Evolutionary conservation across 208 protist genomes (phyloP).

Genomic region (Leishmania turanica): DNA sequence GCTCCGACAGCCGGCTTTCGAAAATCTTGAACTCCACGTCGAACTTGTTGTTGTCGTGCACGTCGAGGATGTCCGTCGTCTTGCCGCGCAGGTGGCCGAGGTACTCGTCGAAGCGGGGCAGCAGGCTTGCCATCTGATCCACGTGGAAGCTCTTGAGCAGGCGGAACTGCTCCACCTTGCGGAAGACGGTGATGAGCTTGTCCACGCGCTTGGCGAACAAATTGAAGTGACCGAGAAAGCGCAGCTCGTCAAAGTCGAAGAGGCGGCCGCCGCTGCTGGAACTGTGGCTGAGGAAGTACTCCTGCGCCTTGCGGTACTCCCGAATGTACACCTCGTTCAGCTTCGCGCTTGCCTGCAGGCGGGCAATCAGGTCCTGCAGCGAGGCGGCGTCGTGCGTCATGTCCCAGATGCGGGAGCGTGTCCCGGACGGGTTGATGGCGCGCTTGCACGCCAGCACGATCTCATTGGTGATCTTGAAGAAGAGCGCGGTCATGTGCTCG

Average conservation of each 20-base stretch:
- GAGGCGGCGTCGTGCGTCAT: conserved; percentile 78
- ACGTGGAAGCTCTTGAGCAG: conserved; percentile 93
- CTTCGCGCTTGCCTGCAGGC: conserved; percentile 87
- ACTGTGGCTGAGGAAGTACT: conserved; percentile 77
- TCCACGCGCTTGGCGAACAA: conserved; percentile 97
- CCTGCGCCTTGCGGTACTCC: conserved; percentile 92
- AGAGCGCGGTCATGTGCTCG: conserved; percentile 96
- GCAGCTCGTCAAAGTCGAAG: conserved; percentile 95
- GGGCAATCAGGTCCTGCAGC: conserved; percentile 75
- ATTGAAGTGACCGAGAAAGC: conserved; percentile 98
- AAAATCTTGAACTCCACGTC: conserved; percentile 97
- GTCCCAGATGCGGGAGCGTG: conserved; percentile 92
- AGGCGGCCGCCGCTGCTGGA: conserved; percentile 54
- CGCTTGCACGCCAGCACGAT: conserved; percentile 95
- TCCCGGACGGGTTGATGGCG: conserved; percentile 91
- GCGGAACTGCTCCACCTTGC: conserved; percentile 96
- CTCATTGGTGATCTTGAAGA: conserved; percentile 98
- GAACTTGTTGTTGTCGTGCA: conserved; percentile 95
- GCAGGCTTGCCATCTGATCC: conserved; percentile 94
- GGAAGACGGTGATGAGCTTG: conserved; percentile 97
- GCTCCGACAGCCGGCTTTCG: conserved; percentile 91
- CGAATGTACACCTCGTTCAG: conserved; percentile 95
- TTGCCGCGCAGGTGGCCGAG: conserved; percentile 92
- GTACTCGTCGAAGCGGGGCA: conserved; percentile 94
- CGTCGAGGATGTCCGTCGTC: conserved; percentile 95